These are phyloP conservation scores for Puccinellia tenuiflora DNA, from an alignment of 176 grass and related monocot genomes.

Conservation along the genomic window DNA sequence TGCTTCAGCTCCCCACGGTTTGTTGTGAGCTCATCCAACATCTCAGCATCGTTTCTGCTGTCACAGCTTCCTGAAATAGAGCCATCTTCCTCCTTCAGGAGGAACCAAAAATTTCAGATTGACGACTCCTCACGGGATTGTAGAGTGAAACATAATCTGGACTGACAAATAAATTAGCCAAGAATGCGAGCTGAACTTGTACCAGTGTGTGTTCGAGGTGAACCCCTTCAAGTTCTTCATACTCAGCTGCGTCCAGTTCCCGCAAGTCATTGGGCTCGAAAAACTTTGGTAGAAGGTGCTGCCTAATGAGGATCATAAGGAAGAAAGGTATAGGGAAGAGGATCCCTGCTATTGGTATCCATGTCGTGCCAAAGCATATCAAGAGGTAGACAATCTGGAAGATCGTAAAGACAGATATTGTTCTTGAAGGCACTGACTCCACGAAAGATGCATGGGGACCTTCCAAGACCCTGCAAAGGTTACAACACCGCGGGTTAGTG, in stretches of 20 bases:
- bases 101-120: background rate
- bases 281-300: slow-evolving; percentile 74
- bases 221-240: slow-evolving; percentile 70
- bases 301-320: slow-evolving; percentile 74
- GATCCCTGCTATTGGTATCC: slow-evolving; percentile 87
- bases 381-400: slow-evolving; percentile 81
- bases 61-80: slow-evolving; percentile 32
- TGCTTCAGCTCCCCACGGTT: slow-evolving; percentile 80
- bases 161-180: background rate
- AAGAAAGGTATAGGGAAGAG: slow-evolving; percentile 90
- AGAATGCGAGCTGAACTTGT: slow-evolving; percentile 2
- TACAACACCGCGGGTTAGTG: background rate
- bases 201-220: slow-evolving; percentile 32
- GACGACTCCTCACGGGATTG: background rate
- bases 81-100: slow-evolving; percentile 34
- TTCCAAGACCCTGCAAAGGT: slow-evolving; percentile 69
- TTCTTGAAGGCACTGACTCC: slow-evolving; percentile 54
- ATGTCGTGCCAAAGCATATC: slow-evolving; percentile 85
- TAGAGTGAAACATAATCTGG: background rate
- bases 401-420: slow-evolving; percentile 57
- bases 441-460: slow-evolving; percentile 84
- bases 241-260: slow-evolving; percentile 88
- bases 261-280: slow-evolving; percentile 52
- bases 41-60: slow-evolving; percentile 52
- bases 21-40: slow-evolving; percentile 81